Conservation (phyloP, 192 early-diverging fungal species). For the Mortierella alpina region DNA sequence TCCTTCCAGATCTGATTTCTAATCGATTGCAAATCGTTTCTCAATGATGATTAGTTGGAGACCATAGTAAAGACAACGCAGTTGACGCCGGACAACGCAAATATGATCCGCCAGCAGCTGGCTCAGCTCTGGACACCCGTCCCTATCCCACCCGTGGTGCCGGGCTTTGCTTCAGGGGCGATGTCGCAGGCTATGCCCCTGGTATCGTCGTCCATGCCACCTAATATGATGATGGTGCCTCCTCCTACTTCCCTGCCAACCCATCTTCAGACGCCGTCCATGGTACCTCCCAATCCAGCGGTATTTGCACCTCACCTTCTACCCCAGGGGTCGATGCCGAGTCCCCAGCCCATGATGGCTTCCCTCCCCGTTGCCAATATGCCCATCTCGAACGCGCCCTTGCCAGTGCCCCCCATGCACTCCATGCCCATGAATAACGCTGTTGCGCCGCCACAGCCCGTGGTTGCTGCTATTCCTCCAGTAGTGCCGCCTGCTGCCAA, state of each 20-base stretch:
- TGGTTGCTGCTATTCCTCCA: constrained; percentile 9
- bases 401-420: constrained; percentile 14
- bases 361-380: constrained; percentile 3
- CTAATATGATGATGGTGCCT: constrained; percentile 21
- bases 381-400: not conserved
- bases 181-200: constrained; percentile 4
- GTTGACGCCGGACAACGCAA: constrained; percentile 56
- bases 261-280: constrained; percentile 6
- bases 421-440: not conserved
- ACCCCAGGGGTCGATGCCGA: constrained; percentile 16
- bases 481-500: constrained; percentile 15
- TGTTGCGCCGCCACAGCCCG: not conserved
- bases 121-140: constrained; percentile 46
- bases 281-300: not conserved
- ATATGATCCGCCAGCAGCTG: constrained; percentile 58
- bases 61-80: constrained; percentile 58
- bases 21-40: not conserved
- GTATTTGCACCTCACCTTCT: constrained; percentile 6
- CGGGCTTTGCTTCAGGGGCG: constrained; percentile 7
- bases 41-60: constrained; percentile 47
- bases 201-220: constrained; percentile 21
- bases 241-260: constrained; percentile 13
- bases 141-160: constrained; percentile 3
- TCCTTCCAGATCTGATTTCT: no score
- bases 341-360: constrained; percentile 7